Evolutionary conservation across 306 rosid species (phyloP).

Genomic region (Fragaria iinumae): DNA sequence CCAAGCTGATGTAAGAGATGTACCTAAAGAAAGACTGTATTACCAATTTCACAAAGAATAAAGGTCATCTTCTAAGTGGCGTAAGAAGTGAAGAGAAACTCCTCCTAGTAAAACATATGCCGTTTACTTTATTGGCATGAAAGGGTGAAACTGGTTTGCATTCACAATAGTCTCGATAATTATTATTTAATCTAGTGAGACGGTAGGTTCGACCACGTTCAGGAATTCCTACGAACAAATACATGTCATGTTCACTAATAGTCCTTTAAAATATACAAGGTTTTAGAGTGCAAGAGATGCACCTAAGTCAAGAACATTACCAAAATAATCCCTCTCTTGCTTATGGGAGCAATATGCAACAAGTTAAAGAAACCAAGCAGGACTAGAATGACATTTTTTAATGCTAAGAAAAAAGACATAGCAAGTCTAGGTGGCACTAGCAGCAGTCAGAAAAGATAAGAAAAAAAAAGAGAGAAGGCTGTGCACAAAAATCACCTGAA

Average conservation of each 20-base stretch:
- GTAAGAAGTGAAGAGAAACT: not conserved
- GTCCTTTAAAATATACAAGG: not conserved
- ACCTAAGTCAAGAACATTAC: not conserved
- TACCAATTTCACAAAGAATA: not conserved
- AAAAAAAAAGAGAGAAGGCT: not conserved
- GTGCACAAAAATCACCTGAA: constrained; percentile 62
- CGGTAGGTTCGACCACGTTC: not conserved
- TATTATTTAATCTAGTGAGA: not conserved
- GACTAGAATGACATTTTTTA: not conserved
- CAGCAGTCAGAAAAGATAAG: not conserved
- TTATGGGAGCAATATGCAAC: not conserved
- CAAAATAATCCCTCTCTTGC: not conserved
- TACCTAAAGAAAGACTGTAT: not conserved
- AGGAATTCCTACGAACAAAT: not conserved
- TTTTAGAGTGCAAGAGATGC: not conserved
- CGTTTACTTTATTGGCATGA: not conserved
- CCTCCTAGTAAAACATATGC: not conserved
- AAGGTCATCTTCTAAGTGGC: not conserved
- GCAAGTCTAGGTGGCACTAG: not conserved
- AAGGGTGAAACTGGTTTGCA: not conserved
- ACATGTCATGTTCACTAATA: not conserved
- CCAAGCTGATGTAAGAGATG: not conserved
- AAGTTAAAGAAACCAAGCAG: constrained; percentile 11
- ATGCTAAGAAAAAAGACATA: not conserved
- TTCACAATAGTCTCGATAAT: not conserved